A percentile compares a stretch with the other conserved stretches of the same genome.
These are phyloP conservation scores for Agrocybe pediades DNA, from an alignment of 768 basidiomycete species.

Conservation along the genomic window DNA sequence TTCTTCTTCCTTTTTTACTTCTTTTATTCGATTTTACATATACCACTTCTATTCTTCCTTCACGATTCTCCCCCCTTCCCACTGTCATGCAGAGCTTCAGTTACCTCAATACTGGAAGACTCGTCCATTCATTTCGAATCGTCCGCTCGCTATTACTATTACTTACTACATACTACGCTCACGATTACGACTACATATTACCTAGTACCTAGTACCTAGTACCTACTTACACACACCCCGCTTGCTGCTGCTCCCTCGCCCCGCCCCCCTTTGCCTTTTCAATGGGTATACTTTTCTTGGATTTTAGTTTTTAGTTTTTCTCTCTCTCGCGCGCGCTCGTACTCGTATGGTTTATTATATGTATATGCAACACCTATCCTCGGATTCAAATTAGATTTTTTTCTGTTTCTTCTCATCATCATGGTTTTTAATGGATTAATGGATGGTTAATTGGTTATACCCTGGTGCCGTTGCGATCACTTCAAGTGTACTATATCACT, in stretches of 20 bases:
- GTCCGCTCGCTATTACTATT: slow-evolving; percentile 1
- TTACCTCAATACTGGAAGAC: background rate
- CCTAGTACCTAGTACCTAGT: slow-evolving; percentile 1
- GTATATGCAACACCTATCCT: no score
- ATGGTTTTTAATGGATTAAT: no score
- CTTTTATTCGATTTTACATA: slow-evolving; percentile 1
- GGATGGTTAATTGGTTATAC: no score
- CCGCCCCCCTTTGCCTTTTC: background rate
- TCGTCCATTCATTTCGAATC: background rate
- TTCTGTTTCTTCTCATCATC: no score
- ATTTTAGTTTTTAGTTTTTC: no score
- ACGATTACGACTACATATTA: background rate
- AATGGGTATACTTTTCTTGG: background rate
- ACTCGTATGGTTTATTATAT: no score
- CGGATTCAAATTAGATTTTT: no score
- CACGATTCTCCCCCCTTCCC: background rate
- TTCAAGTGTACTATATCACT: no score
- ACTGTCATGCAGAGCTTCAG: background rate
- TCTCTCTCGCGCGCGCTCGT: no score
- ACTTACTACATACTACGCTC: background rate
- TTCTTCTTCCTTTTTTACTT: slow-evolving; percentile 5
- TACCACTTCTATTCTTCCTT: slow-evolving; percentile 1
- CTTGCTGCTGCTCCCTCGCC: background rate
- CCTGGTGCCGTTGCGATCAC: no score
- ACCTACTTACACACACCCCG: background rate